These are phyloP conservation scores for Ceratonia siliqua DNA, from an alignment of 306 rosid genomes.

Conservation along the genomic window DNA sequence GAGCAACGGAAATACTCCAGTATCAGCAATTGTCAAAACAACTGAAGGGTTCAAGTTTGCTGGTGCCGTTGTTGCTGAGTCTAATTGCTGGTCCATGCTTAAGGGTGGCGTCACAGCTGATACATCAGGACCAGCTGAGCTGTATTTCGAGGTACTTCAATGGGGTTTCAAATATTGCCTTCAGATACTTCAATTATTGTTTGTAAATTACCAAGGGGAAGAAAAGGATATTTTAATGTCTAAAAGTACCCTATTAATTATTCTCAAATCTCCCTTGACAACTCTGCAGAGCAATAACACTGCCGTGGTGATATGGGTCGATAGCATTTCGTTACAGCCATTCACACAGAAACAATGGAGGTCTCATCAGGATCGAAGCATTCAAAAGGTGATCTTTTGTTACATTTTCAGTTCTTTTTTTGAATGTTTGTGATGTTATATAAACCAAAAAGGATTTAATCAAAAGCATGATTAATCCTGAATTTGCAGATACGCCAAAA, in stretches of 20 bases:
- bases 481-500: slow-evolving; percentile 54
- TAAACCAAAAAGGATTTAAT: background rate
- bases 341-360: slow-evolving; percentile 52
- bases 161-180: background rate
- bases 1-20: slow-evolving; percentile 39
- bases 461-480: background rate
- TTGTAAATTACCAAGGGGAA: background rate
- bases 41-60: slow-evolving; percentile 35
- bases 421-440: background rate
- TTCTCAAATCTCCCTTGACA: background rate
- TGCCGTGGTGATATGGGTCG: slow-evolving; percentile 52
- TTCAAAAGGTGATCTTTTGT: slow-evolving; percentile 40
- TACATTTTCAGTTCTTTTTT: background rate
- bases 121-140: slow-evolving; percentile 53
- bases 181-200: background rate
- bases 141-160: slow-evolving; percentile 63
- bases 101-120: slow-evolving; percentile 70
- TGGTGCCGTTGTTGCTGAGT: slow-evolving; percentile 51
- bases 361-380: slow-evolving; percentile 50
- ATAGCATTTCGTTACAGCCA: slow-evolving; percentile 56
- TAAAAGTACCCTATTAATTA: background rate
- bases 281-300: slow-evolving; percentile 50
- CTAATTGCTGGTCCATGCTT: slow-evolving; percentile 82
- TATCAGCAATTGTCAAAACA: slow-evolving; percentile 60
- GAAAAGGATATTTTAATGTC: background rate